phyloP scores from a whole-genome alignment of 108 stramenopile species.

The Skeletonema menzelii region DNA sequence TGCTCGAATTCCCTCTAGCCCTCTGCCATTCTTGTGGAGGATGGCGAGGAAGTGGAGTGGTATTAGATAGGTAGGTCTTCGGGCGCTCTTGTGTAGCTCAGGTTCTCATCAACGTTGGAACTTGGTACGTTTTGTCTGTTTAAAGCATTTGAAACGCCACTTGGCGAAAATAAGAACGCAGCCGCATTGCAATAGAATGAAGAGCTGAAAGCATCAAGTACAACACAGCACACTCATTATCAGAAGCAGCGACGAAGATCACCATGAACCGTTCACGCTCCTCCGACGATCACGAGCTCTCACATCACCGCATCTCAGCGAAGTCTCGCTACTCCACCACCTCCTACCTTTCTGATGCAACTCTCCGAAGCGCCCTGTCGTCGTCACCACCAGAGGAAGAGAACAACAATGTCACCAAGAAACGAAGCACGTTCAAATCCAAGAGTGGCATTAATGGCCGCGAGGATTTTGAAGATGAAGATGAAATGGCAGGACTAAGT shows the following conservation, averaged over 20 bases:
- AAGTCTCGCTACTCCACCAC: background rate
- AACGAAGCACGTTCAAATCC: background rate
- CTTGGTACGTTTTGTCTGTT: no score
- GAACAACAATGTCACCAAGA: background rate
- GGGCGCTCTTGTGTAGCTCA: no score
- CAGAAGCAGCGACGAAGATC: background rate
- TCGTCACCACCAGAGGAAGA: background rate
- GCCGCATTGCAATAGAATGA: no score
- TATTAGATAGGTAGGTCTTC: no score
- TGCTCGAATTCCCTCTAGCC: no score
- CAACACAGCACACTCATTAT: no score
- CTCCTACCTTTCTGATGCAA: background rate
- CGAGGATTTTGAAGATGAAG: constrained; percentile 4
- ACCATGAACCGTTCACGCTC: constrained; percentile 1
- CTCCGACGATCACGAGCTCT: constrained; percentile 2
- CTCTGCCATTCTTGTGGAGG: no score
- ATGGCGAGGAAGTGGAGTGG: no score
- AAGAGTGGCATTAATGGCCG: constrained; percentile 43
- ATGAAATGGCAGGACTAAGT: background rate
- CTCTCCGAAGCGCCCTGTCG: background rate
- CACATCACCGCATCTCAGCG: constrained; percentile 3
- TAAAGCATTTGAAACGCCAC: background rate
- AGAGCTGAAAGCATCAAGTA: no score
- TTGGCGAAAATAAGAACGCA: background rate
- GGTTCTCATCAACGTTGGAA: no score